phyloP scores from a whole-genome alignment of 2,329 filamentous ascomycete genomes.

The Pestalotiopsis fici region DNA sequence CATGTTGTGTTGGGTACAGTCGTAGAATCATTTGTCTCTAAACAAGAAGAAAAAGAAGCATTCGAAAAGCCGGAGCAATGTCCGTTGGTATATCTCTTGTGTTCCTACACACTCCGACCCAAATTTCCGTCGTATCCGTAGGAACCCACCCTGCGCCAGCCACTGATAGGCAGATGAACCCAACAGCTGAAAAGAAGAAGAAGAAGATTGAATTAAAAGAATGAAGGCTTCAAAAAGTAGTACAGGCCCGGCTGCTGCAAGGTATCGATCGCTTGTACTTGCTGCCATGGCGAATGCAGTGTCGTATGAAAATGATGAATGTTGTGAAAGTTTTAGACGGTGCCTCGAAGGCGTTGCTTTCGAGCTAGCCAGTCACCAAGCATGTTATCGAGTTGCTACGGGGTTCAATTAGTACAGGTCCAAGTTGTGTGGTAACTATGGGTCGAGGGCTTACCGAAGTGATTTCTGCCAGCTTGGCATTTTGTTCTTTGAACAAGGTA shows the following conservation, averaged over 20 bases:
- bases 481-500: slow-evolving; percentile 83
- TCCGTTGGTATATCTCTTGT: slow-evolving; percentile 6
- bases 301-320: slow-evolving; percentile 9
- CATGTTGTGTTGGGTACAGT: neutral
- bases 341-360: slow-evolving; percentile 62
- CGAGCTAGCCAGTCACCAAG: slow-evolving; percentile 79
- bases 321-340: slow-evolving; percentile 32
- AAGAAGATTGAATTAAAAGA: slow-evolving; percentile 13
- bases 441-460: slow-evolving; percentile 61
- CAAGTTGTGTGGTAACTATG: neutral
- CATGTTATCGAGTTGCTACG: slow-evolving; percentile 80
- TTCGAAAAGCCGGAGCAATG: slow-evolving; percentile 1
- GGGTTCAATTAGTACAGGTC: slow-evolving; percentile 11
- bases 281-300: slow-evolving; percentile 14
- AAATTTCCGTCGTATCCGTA: neutral
- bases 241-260: neutral
- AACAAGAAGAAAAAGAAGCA: neutral
- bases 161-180: neutral
- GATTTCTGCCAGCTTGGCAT: slow-evolving; percentile 82
- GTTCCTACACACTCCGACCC: neutral
- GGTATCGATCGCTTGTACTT: slow-evolving; percentile 6
- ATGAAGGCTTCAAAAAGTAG: slow-evolving; percentile 11
- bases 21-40: slow-evolving; percentile 3
- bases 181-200: neutral
- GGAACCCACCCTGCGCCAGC: slow-evolving; percentile 1